phyloP scores from a whole-genome alignment of 2,329 filamentous ascomycete genomes.

The Phyllosticta capitalensis region DNA sequence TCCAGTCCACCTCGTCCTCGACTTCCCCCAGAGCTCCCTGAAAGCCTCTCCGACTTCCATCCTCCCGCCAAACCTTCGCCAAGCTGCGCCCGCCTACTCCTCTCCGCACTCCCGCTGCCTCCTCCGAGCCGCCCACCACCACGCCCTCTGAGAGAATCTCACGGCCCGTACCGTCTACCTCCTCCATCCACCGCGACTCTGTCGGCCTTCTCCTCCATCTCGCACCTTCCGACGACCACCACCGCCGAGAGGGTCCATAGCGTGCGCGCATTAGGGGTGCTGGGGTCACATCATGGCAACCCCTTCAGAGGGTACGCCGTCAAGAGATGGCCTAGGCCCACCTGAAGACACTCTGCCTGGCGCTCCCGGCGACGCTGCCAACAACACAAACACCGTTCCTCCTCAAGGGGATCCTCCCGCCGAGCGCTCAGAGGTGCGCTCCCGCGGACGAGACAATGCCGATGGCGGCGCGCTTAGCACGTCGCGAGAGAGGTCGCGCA shows the following conservation, averaged over 20 bases:
- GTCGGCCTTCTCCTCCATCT: not conserved
- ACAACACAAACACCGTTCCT: not conserved
- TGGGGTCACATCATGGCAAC: constrained; percentile 8
- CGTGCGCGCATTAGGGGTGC: not conserved
- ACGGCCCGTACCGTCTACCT: not conserved
- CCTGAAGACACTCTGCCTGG: not conserved
- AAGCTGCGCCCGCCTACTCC: not conserved
- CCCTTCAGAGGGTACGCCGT: constrained; percentile 10
- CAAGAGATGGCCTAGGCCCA: constrained; percentile 6
- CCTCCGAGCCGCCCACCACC: not conserved
- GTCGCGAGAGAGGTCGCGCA: constrained; percentile 22
- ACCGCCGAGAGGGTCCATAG: not conserved
- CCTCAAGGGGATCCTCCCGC: not conserved
- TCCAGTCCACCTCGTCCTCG: not conserved
- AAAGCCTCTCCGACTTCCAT: not conserved
- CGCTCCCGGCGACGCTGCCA: constrained; percentile 2
- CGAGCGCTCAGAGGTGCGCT: constrained; percentile 13
- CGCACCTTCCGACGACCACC: not conserved
- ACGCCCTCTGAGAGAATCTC: not conserved
- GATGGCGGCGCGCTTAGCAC: constrained; percentile 17
- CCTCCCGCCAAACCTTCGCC: not conserved
- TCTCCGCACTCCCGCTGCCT: not conserved
- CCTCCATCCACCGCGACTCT: not conserved
- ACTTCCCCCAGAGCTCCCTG: not conserved
- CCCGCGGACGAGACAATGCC: constrained; percentile 18